Evolutionary conservation across 129 eudicot species (phyloP).

Genomic region (Helichrysum umbraculigerum): DNA sequence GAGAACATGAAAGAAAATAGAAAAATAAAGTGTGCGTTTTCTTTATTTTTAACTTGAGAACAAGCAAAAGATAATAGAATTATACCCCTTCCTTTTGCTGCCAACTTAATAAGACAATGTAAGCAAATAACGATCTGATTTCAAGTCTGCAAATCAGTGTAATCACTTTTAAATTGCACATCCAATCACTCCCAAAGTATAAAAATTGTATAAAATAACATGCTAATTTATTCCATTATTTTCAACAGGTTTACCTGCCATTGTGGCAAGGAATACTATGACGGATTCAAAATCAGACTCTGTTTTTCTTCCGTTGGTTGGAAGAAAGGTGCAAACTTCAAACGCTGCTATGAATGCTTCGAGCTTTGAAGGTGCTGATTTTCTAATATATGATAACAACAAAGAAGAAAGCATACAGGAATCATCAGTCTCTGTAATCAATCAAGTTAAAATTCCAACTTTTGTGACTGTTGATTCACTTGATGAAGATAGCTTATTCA

Average conservation of each 20-base stretch:
- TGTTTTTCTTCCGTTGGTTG: slow-evolving; percentile 80
- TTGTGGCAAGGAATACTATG: slow-evolving; percentile 89
- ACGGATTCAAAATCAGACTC: slow-evolving; percentile 73
- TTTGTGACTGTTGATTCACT: slow-evolving; percentile 44
- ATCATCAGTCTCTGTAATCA: slow-evolving; percentile 38
- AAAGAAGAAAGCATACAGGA: slow-evolving; percentile 37
- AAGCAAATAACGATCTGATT: neutral
- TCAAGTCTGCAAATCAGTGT: neutral
- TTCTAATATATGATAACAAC: slow-evolving; percentile 51
- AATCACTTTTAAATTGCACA: neutral
- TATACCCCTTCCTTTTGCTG: no score
- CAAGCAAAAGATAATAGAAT: no score
- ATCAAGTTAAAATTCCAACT: slow-evolving; percentile 68
- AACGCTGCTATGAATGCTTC: slow-evolving; percentile 66
- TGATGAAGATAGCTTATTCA: slow-evolving; percentile 30
- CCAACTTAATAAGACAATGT: neutral
- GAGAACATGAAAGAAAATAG: no score
- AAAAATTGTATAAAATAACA: neutral
- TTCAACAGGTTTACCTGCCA: slow-evolving; percentile 81
- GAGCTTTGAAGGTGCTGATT: slow-evolving; percentile 92
- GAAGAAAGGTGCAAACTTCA: slow-evolving; percentile 67
- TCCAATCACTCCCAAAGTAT: neutral
- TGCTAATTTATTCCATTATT: slow-evolving; percentile 6
- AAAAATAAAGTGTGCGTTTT: no score
- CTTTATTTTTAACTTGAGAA: no score